Conservation (phyloP, 2,329 filamentous ascomycete species). For the Microsporum canis region DNA sequence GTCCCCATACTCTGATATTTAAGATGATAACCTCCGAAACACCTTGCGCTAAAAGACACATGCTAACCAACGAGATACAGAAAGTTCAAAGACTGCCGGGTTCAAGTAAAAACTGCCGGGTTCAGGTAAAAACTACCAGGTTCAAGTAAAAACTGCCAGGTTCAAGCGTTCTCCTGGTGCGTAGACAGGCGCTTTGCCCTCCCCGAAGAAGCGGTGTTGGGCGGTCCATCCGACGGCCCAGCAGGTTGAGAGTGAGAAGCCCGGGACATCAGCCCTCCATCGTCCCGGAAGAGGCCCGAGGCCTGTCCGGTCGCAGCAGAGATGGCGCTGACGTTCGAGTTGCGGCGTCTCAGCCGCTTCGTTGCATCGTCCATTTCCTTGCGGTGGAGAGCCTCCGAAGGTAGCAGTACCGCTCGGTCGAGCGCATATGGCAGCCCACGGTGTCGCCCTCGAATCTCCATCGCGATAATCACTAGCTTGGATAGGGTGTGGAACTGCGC, state of each 20-base stretch:
- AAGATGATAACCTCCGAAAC: neutral
- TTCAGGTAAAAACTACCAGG: neutral
- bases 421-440: constrained; percentile 55
- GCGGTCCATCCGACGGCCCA: neutral
- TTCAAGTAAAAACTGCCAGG: neutral
- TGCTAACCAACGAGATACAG: neutral
- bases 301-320: constrained; percentile 4
- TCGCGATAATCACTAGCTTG: constrained; percentile 55
- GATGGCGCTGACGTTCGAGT: constrained; percentile 24
- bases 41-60: neutral
- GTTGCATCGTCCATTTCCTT: constrained; percentile 47
- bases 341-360: constrained; percentile 31
- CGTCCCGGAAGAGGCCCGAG: neutral
- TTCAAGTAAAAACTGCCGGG: neutral
- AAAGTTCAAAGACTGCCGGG: neutral
- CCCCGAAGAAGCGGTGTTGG: neutral
- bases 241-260: neutral
- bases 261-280: neutral
- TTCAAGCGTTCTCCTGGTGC: neutral
- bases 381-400: constrained; percentile 51
- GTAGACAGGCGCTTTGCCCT: neutral
- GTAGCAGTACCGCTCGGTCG: constrained; percentile 58
- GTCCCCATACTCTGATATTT: too few species aligned
- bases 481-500: constrained; percentile 64
- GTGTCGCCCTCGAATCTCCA: constrained; percentile 55